Base-by-base conservation (phyloP, 352 stramenopile genomes). In the Phytophthora podocarpi region DNA sequence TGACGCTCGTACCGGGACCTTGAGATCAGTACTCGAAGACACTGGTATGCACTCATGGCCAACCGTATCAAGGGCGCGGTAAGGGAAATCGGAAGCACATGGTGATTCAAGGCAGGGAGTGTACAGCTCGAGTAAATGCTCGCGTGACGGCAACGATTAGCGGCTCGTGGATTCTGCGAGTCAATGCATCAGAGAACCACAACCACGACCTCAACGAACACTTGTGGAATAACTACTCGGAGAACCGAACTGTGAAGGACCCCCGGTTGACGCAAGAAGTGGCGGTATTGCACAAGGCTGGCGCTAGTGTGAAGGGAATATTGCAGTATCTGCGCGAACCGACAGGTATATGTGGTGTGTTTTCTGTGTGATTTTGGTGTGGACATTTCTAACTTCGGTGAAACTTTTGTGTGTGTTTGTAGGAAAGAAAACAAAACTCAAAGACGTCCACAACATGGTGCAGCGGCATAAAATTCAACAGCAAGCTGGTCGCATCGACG, bases 401-500 rank as follows among this genome's bases (percentile, higher is more conserved):
- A 16, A 5, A 28, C 1, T 43, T 48, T 42, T 15, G 6, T 30
- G 5, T 26, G n/a, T n/a, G n/a, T 35, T 16, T 43, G 15, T 21
- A 62, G 41, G 23, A 5, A 64, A 62, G 28, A 43, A 37, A 24
- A 43, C 36, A 1, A 55, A 2, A 1, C 13, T 59, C 5, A 10
- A 28, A 13, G 58, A 60, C 27, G 58, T 60, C 10, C 57, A 59
- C 37, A 59, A 59, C 57, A 34, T 46, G 27, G 12, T 65, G 0
- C 57, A 65, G 26, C 6, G n/a, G 15, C 23, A 46, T 9, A 32
- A 32, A 16, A 34, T 12, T 5, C 7, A 27, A 16, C 24, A 8
- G 0, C 20, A 48, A 47, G 36, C 27, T 3, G 28, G 51, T 1
- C 24, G 48, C 3, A 58, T 6, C 9, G 36, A 50, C n/a, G 42